These are phyloP conservation scores for Peterozyma toletana DNA, from an alignment of 805 yeast genomes.

Conservation along the genomic window DNA sequence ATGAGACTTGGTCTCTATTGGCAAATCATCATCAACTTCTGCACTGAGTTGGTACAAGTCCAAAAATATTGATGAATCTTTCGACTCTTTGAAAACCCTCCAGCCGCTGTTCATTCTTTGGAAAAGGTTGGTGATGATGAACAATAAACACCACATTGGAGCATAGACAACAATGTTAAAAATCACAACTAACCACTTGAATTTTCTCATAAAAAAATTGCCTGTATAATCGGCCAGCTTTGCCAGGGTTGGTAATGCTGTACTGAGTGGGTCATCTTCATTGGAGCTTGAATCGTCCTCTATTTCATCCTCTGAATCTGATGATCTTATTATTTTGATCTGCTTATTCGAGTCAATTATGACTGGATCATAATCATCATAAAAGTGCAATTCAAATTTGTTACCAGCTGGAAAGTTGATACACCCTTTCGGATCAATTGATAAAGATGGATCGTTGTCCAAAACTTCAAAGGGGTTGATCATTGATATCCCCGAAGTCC, in stretches of 20 bases:
- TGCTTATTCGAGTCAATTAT: slow-evolving; percentile 46
- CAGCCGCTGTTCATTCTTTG: slow-evolving; percentile 26
- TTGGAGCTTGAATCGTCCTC: not conserved
- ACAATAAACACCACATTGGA: slow-evolving; percentile 61
- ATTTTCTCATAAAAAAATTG: slow-evolving; percentile 29
- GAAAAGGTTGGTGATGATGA: slow-evolving; percentile 32
- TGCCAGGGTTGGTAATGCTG: not conserved
- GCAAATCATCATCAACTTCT: slow-evolving; percentile 15
- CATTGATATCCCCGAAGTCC: slow-evolving; percentile 66
- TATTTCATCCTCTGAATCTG: not conserved
- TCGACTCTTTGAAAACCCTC: slow-evolving; percentile 21
- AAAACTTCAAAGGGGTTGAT: slow-evolving; percentile 50
- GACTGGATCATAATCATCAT: slow-evolving; percentile 48
- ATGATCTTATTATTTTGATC: slow-evolving; percentile 18
- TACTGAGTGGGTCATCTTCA: not conserved
- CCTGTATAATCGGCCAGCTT: slow-evolving; percentile 5
- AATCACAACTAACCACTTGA: slow-evolving; percentile 41
- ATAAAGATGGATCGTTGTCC: slow-evolving; percentile 22
- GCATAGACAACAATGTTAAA: slow-evolving; percentile 41
- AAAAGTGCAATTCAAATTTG: slow-evolving; percentile 33
- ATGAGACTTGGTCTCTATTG: slow-evolving; percentile 8
- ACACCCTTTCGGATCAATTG: slow-evolving; percentile 34
- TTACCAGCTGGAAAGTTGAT: slow-evolving; percentile 29
- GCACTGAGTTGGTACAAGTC: slow-evolving; percentile 9
- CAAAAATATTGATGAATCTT: slow-evolving; percentile 11